Evolutionary conservation across 805 yeast genomes (phyloP), one percentile per base, ranked within the genome.

Genomic region (Pichia occidentalis): DNA sequence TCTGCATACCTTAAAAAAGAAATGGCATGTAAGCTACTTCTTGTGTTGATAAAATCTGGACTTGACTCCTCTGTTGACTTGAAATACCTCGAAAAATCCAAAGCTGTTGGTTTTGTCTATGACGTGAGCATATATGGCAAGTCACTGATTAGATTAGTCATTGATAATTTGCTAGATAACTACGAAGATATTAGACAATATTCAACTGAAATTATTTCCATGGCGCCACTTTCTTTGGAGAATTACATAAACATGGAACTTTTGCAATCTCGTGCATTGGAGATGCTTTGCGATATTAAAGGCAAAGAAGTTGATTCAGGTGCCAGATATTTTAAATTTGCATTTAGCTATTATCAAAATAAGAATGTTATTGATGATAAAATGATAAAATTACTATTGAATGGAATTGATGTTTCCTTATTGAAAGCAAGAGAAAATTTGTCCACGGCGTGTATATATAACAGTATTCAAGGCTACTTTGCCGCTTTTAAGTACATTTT

Each of bases 261-360:
- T 16, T 46, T 51, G 6, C 29, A 48, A 10, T 14, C 23, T 1
- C 51, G 60, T 32, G 49, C 61, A 4, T 26, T 61, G 12, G 16
- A 37, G 1, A 45, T 67, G 32, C 48, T 72, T 29, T 43, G 51
- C 20, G 68, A 67, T 36, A 54, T 71, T 45, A 69, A 63, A 57
- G 76, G 80, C 26, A 75, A 87, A 37, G 75, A 69, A 41, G 79
- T 84, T 31, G 96, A 87, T 42, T 80, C 85, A 18, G 95, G 88
- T 7, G 87, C 95, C 0, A 71, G 77, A 27, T 63, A 79, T 12
- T 61, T 82, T 21, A 75, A 73, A 50, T 69, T 77, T 51, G 43
- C 80, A 14, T 67, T 67, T 33, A 46, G 48, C 40, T 50, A 67
- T 40, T 57, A 64, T 34, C 54, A 59, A 45, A 24, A 28, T 7